Evolutionary conservation across 352 stramenopile genomes (phyloP), one percentile per base, ranked within the genome.

Genomic region (Phytophthora syringae): DNA sequence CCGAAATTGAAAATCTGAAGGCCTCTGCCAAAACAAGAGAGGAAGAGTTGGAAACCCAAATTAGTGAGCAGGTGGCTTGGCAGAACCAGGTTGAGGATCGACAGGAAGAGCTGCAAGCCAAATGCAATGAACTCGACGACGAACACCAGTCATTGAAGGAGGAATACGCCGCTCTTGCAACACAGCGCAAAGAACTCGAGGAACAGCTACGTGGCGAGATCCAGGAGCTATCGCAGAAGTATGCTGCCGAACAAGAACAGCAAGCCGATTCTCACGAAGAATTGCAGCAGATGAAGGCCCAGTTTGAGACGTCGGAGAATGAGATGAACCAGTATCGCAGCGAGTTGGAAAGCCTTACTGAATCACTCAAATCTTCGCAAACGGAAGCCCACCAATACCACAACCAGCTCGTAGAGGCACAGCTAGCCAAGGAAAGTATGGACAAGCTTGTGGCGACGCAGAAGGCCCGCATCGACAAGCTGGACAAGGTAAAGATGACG

Each of bases 401-500:
- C 61, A 74, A 76, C 11, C 60, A 89, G 47, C 73, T 90, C 5
- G 52, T 66, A 5, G 73, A 79, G 49, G 49, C 50, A 20, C 77
- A 89, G 43, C 18, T 63, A 20, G 61, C 65, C 15, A 82, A 84
- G 42, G 77, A 88, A 43, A 64, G 72, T 13, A 60, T 87, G 54
- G 72, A 82, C 13, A 63, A 76, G 34, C 56, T 88, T 36, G 53
- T 86, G 0, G 78, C 80, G 36, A 78, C 75, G 10, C 84, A 93
- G 54, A 79, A 80, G 30, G 64, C 74, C 48, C 82, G 84, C 42
- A 88, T 93, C 24, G 81, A 89, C 36, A 92, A 91, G 64, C 74
- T 93, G 32, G 84, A 93, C 32, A 86, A 89, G 64, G 82, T 92
- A 18, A 93, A 93, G 69, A 93, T 93, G 84, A 93, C 84, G 7